These are phyloP conservation scores for Yarrowia bubula DNA, from an alignment of 805 yeast genomes.

Conservation along the genomic window DNA sequence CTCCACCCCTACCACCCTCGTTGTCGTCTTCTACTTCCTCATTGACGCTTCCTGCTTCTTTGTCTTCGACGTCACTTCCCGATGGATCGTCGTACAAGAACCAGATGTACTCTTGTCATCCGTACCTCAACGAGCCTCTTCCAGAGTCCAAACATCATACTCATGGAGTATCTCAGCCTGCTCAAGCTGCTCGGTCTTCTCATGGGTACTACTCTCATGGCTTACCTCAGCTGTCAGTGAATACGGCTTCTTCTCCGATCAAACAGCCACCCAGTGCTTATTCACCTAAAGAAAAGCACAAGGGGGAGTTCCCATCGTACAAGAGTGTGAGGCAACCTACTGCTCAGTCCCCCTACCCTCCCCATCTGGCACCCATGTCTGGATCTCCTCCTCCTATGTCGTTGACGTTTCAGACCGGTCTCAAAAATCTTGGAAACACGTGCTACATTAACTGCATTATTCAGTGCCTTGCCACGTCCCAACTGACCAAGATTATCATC, in stretches of 20 bases:
- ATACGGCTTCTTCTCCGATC: slow-evolving; percentile 13
- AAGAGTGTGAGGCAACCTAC: background rate
- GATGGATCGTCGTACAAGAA: slow-evolving; percentile 8
- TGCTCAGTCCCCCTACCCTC: slow-evolving; percentile 18
- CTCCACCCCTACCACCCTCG: background rate
- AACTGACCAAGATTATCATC: slow-evolving; percentile 61
- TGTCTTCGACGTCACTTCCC: background rate
- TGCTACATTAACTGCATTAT: slow-evolving; percentile 89
- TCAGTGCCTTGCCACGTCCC: slow-evolving; percentile 77
- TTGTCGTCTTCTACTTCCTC: background rate
- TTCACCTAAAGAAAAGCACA: slow-evolving; percentile 2
- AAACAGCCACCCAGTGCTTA: slow-evolving; percentile 24
- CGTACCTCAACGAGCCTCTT: slow-evolving; percentile 17
- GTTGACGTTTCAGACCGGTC: slow-evolving; percentile 59
- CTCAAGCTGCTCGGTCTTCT: slow-evolving; percentile 15
- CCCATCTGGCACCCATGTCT: slow-evolving; percentile 17
- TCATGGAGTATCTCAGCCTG: slow-evolving; percentile 18
- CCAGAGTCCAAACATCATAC: slow-evolving; percentile 22
- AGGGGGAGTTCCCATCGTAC: slow-evolving; percentile 12
- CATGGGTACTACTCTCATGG: slow-evolving; percentile 19
- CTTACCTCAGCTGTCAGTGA: slow-evolving; percentile 20
- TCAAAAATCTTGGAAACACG: slow-evolving; percentile 80
- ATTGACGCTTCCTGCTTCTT: background rate
- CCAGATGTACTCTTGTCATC: slow-evolving; percentile 17
- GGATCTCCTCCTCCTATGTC: slow-evolving; percentile 20